Conservation (phyloP, 306 rosid species). For the Vigna radiata region DNA sequence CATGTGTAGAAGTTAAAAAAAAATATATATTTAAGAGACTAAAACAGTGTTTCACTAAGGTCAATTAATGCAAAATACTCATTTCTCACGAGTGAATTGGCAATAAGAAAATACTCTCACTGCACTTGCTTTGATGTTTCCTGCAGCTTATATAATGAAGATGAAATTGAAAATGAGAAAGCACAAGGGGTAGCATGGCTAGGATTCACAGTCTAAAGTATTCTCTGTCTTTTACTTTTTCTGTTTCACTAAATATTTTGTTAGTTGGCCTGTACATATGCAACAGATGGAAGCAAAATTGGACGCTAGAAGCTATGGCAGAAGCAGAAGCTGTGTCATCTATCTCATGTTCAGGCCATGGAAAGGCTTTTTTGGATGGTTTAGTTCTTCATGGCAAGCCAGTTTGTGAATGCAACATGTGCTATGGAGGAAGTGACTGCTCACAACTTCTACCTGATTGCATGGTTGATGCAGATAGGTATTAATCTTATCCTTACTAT, state of each 20-base stretch:
- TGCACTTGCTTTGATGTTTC: not conserved
- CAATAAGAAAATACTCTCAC: not conserved
- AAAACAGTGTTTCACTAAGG: not conserved
- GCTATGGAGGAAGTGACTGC: conserved; percentile 55
- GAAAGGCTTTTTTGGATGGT: conserved; percentile 44
- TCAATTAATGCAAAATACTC: conserved; percentile 6
- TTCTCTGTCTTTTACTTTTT: not conserved
- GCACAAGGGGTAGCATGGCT: not conserved
- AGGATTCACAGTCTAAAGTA: conserved; percentile 17
- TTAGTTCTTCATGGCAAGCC: conserved; percentile 36
- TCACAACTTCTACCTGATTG: conserved; percentile 45
- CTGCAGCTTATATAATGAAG: not conserved
- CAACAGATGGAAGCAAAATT: conserved; percentile 25
- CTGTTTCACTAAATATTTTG: conserved; percentile 37
- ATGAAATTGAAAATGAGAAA: not conserved
- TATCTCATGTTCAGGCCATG: conserved; percentile 38
- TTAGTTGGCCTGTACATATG: not conserved
- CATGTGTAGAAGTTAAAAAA: not conserved
- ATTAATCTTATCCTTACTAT: not conserved
- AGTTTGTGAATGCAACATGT: conserved; percentile 60
- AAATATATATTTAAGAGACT: not conserved
- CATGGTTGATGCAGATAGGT: conserved; percentile 51
- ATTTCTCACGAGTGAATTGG: conserved; percentile 4
- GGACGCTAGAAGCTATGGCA: conserved; percentile 23
- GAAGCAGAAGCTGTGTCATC: conserved; percentile 41